Base-by-base conservation (phyloP, 495 filamentous ascomycete species). In the Penicillium malachiteum region DNA sequence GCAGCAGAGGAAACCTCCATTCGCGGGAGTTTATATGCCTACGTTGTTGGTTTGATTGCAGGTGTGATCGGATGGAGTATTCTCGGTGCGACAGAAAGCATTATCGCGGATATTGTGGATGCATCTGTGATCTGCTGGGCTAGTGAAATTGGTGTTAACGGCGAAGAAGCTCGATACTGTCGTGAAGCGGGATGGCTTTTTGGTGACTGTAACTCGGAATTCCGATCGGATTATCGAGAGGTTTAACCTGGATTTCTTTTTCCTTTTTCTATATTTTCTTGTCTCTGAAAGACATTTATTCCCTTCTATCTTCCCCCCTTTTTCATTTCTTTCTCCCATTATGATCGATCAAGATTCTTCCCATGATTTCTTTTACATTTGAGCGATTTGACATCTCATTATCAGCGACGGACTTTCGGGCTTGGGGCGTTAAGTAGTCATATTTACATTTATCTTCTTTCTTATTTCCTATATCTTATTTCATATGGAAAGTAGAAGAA, bases 41-140 rank as follows among this genome's bases (percentile, higher is more conserved):
- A 98, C 67, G 82, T 98, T 40, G 90, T 98, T 5, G 94, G 93
- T 4, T 64, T 98, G 52, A 85, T 97, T 56, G 92, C 94, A 12
- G 90, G 88, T 34, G 87, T 90, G 47, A 97, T 98, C 58, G 94
- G 94, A 8, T 98, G 94, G 91, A 92, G 89, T 17, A 85, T 97
- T 3, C 69, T 98, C 45, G 94, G 94, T n/a, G 89, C 93, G 2
- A 94, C 96, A 76, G 94, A 98, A 69, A 91, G 92, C 12, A 88
- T 96, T 33, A 77, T 98, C 42, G 88, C 89, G 41, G 92, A 91
- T 31, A 91, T 98, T 34, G 84, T 98, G 7, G 94, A 98, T 77
- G 94, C 90, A 10, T 85, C 87, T 14, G 82, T 97, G 31, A 86
- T 98, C 14, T 98, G 94, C 75, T 97, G 95, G 82, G 90, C 87